These are phyloP conservation scores for Iris pallida DNA, from an alignment of 116 monocot species.

Conservation along the genomic window DNA sequence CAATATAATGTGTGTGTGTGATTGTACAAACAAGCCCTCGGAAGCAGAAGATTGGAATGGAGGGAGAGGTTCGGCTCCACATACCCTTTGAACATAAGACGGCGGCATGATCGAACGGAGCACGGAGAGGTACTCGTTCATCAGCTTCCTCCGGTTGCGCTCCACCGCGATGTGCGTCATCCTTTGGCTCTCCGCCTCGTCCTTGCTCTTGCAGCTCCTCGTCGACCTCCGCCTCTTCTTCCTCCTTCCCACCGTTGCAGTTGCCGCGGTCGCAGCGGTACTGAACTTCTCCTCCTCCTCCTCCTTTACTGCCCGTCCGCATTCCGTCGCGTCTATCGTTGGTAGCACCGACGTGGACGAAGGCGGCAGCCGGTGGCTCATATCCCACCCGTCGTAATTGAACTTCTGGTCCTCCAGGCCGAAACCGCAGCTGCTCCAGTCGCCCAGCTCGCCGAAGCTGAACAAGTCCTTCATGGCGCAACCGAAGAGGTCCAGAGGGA, in stretches of 20 bases:
- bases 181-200: conserved; percentile 61
- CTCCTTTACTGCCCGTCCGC: not conserved
- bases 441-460: not conserved
- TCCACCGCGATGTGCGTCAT: conserved; percentile 84
- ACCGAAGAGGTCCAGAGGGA: too few relatives aligned
- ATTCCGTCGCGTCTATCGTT: not conserved
- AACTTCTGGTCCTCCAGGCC: not conserved
- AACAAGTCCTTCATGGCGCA: not conserved
- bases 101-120: conserved; percentile 69
- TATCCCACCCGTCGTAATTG: not conserved
- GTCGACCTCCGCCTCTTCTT: conserved; percentile 1
- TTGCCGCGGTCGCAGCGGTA: too few relatives aligned
- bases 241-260: not conserved
- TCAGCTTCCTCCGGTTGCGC: conserved; percentile 71
- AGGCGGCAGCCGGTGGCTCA: not conserved
- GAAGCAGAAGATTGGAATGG: too few relatives aligned
- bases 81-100: conserved; percentile 64
- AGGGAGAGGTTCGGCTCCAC: not conserved
- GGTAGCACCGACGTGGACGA: not conserved
- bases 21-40: too few relatives aligned
- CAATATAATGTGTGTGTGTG: too few relatives aligned
- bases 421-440: not conserved
- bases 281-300: not conserved
- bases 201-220: conserved; percentile 50
- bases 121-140: conserved; percentile 62